These are phyloP conservation scores for Trematosphaeria pertusa DNA, from an alignment of 2,329 filamentous ascomycete genomes.

Conservation along the genomic window DNA sequence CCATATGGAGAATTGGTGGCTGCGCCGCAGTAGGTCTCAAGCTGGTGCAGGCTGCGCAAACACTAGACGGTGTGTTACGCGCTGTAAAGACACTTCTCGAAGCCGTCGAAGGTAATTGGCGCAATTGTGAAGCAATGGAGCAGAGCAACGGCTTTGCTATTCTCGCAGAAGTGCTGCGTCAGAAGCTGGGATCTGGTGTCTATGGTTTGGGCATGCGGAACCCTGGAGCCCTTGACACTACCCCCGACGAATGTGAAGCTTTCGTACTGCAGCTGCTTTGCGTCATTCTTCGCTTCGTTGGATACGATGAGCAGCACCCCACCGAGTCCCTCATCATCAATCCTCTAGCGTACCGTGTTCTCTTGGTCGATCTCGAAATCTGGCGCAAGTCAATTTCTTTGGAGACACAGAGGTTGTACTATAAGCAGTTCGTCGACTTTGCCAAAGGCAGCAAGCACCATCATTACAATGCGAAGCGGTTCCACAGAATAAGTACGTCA, in stretches of 20 bases:
- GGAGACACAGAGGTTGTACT: slow-evolving; percentile 86
- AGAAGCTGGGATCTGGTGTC: slow-evolving; percentile 71
- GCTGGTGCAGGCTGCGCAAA: slow-evolving; percentile 77
- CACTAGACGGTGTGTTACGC: slow-evolving; percentile 73
- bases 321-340: slow-evolving; percentile 94
- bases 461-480: slow-evolving; percentile 86
- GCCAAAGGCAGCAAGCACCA: slow-evolving; percentile 89
- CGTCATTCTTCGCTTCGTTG: slow-evolving; percentile 83
- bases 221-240: slow-evolving; percentile 43
- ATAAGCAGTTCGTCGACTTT: slow-evolving; percentile 89
- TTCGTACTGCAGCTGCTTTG: slow-evolving; percentile 70
- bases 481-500: slow-evolving; percentile 87
- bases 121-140: slow-evolving; percentile 98
- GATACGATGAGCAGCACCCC: slow-evolving; percentile 80
- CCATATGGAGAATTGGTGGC: slow-evolving; percentile 90
- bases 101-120: slow-evolving; percentile 89
- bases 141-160: slow-evolving; percentile 93
- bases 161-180: slow-evolving; percentile 80
- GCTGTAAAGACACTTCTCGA: slow-evolving; percentile 85
- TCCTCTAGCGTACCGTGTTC: slow-evolving; percentile 87
- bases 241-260: slow-evolving; percentile 54
- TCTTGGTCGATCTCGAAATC: slow-evolving; percentile 90
- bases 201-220: slow-evolving; percentile 58
- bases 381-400: slow-evolving; percentile 79
- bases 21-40: slow-evolving; percentile 86